Percentiles rank a stretch among this genome's conserved stretches.
Evolutionary conservation across 1,139 yeast species (phyloP).

Genomic region (Zygotorulaspora mrakii): DNA sequence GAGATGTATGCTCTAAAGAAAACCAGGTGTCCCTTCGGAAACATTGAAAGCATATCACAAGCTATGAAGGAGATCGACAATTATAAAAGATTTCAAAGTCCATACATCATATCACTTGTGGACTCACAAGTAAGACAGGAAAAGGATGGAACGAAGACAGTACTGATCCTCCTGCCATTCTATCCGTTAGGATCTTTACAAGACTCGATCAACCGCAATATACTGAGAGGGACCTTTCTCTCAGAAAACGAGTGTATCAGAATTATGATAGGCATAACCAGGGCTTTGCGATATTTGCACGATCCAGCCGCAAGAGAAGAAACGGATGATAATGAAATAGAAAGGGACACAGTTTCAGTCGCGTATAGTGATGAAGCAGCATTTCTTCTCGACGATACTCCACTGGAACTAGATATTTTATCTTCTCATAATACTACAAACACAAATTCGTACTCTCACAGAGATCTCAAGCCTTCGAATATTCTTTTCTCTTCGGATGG

Average conservation of each 20-base stretch:
- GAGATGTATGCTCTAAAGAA: slow-evolving; percentile 72
- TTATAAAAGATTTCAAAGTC: slow-evolving; percentile 65
- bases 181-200: slow-evolving; percentile 70
- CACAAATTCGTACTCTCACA: slow-evolving; percentile 71
- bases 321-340: slow-evolving; percentile 27
- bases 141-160: slow-evolving; percentile 71
- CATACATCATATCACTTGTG: slow-evolving; percentile 63
- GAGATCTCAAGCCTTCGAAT: slow-evolving; percentile 86
- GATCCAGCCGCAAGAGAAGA: slow-evolving; percentile 30
- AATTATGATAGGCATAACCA: slow-evolving; percentile 63
- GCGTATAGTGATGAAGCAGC: slow-evolving; percentile 28
- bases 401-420: slow-evolving; percentile 24
- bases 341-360: slow-evolving; percentile 20
- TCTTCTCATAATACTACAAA: slow-evolving; percentile 51
- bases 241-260: slow-evolving; percentile 60
- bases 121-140: slow-evolving; percentile 73
- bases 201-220: slow-evolving; percentile 64
- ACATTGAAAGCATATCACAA: slow-evolving; percentile 58
- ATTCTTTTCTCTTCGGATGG: slow-evolving; percentile 75
- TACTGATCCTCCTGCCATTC: slow-evolving; percentile 76
- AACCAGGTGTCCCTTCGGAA: slow-evolving; percentile 82
- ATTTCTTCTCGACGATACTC: slow-evolving; percentile 27
- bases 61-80: slow-evolving; percentile 77
- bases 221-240: slow-evolving; percentile 51
- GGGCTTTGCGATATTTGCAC: slow-evolving; percentile 77